phyloP scores from a whole-genome alignment of 2,329 filamentous ascomycete species.

The Aureobasidium subglaciale region DNA sequence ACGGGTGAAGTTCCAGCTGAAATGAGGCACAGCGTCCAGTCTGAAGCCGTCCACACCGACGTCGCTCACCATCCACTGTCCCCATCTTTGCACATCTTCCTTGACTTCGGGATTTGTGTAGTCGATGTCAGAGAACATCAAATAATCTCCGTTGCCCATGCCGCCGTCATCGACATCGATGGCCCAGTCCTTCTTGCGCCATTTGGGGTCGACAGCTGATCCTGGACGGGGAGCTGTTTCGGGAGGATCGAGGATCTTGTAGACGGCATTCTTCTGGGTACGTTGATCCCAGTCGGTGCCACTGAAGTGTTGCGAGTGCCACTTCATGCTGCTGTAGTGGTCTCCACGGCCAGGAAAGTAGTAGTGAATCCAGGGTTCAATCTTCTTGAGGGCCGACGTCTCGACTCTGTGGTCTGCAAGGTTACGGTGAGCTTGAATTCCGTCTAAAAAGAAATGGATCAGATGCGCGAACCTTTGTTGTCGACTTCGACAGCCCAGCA shows the following conservation, averaged over 20 bases:
- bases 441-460: not conserved
- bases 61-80: conserved; percentile 57
- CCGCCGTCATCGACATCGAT: conserved; percentile 54
- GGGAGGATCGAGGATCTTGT: conserved; percentile 50
- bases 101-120: conserved; percentile 57
- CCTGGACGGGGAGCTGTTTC: conserved; percentile 3
- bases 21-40: conserved; percentile 68
- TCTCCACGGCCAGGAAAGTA: conserved; percentile 56
- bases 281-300: conserved; percentile 60
- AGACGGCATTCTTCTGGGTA: conserved; percentile 54
- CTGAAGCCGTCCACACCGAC: conserved; percentile 59
- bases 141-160: conserved; percentile 60
- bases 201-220: not conserved
- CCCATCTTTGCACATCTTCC: conserved; percentile 60
- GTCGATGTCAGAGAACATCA: conserved; percentile 68
- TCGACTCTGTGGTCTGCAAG: conserved; percentile 47
- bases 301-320: conserved; percentile 60
- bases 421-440: conserved; percentile 22
- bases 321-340: conserved; percentile 55
- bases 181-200: conserved; percentile 55
- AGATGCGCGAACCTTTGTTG: conserved; percentile 23
- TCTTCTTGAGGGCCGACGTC: conserved; percentile 50
- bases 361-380: conserved; percentile 62
- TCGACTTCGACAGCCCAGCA: conserved; percentile 60
- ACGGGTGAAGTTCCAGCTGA: conserved; percentile 57